A percentile compares a stretch with the other conserved stretches of the same genome.
Evolutionary conservation across 768 basidiomycete genomes (phyloP).

Genomic region (Nidularia sp.): DNA sequence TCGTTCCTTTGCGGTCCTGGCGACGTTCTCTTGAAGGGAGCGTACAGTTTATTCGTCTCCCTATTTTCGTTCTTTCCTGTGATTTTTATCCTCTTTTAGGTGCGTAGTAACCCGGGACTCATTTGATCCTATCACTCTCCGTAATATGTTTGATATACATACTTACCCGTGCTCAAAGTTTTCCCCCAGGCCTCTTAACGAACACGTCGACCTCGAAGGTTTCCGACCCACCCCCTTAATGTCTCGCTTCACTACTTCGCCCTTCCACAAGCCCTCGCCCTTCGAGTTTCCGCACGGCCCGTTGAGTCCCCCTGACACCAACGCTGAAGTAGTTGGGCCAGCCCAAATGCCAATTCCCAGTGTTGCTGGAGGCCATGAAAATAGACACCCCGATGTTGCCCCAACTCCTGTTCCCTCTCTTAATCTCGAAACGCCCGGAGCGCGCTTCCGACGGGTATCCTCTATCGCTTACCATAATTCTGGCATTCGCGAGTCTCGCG

Average conservation of each 20-base stretch:
- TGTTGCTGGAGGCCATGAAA: constrained; percentile 3
- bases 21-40: not conserved
- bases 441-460: constrained; percentile 39
- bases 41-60: not conserved
- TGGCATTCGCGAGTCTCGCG: constrained; percentile 37
- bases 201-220: no score
- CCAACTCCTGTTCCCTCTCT: constrained; percentile 3
- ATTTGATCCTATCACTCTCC: constrained; percentile 5
- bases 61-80: not conserved
- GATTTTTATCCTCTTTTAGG: not conserved
- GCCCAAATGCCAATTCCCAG: constrained; percentile 3
- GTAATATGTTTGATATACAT: not conserved
- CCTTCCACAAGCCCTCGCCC: constrained; percentile 40
- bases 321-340: constrained; percentile 12
- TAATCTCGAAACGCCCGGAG: constrained; percentile 22
- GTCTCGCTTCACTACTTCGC: constrained; percentile 37
- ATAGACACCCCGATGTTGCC: not conserved
- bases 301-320: constrained; percentile 38
- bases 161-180: no score
- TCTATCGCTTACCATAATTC: constrained; percentile 55
- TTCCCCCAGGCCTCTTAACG: no score
- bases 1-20: constrained; percentile 4
- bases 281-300: constrained; percentile 39
- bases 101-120: not conserved
- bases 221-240: constrained; percentile 14